Conservation (phyloP, 1,284 basidiomycete genomes). For the Leccinum subatratum region DNA sequence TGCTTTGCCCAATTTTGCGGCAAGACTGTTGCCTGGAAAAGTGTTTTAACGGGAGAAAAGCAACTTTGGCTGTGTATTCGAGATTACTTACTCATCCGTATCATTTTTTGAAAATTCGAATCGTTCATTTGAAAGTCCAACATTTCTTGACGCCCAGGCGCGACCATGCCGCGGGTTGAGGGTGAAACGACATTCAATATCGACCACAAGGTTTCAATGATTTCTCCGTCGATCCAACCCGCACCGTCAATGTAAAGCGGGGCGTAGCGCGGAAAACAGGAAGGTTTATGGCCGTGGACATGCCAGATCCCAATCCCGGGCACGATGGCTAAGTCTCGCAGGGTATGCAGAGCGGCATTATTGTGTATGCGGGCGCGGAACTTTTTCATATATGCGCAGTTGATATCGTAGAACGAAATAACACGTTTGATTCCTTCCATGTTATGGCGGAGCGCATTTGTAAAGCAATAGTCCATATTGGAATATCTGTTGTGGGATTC, state of each 20-base stretch:
- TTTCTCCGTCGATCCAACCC: background rate
- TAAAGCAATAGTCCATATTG: conserved; percentile 23
- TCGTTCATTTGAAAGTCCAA: background rate
- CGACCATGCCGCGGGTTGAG: background rate
- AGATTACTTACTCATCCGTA: background rate
- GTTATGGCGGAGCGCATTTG: conserved; percentile 7
- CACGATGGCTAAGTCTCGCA: background rate
- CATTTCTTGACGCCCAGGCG: background rate
- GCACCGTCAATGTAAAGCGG: background rate
- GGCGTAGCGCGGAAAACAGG: conserved; percentile 8
- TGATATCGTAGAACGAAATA: conserved; percentile 12
- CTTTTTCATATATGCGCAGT: conserved; percentile 11
- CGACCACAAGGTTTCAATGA: background rate
- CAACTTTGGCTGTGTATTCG: background rate
- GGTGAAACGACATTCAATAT: background rate
- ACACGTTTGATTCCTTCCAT: background rate
- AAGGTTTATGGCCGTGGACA: conserved; percentile 7
- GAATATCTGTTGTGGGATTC: conserved; percentile 9
- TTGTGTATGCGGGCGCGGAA: background rate
- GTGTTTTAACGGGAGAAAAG: too few relatives aligned
- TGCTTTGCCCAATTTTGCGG: background rate
- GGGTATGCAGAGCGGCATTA: background rate
- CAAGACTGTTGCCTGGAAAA: background rate
- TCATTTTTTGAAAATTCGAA: background rate
- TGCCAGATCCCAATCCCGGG: conserved; percentile 14